Conservation (phyloP, 805 yeast species). For the Candida boidinii region DNA sequence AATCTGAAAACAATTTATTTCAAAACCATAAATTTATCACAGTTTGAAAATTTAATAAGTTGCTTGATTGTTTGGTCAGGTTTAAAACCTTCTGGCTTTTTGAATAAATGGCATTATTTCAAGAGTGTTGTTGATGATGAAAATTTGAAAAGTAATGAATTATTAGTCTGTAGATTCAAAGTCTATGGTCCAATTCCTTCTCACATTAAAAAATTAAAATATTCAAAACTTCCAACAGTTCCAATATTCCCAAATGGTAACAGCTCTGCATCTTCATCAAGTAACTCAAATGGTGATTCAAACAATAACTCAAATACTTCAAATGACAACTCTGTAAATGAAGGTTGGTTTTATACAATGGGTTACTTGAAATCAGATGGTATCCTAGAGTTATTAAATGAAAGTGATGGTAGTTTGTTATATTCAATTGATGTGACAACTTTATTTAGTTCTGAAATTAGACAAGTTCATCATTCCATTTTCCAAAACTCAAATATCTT, state of each 20-base stretch:
- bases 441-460: constrained; percentile 51
- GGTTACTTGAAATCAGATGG: constrained; percentile 64
- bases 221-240: constrained; percentile 11
- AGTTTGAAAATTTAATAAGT: constrained; percentile 32
- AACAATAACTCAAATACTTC: constrained; percentile 1
- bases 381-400: constrained; percentile 46
- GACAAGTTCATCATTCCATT: constrained; percentile 55
- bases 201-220: constrained; percentile 25
- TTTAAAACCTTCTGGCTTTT: constrained; percentile 35
- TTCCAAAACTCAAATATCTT: constrained; percentile 51
- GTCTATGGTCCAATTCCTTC: constrained; percentile 55
- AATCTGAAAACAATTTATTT: constrained; percentile 22
- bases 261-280: constrained; percentile 7
- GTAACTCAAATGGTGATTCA: background rate
- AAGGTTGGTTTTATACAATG: constrained; percentile 69
- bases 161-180: constrained; percentile 57
- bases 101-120: constrained; percentile 41
- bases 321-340: no score
- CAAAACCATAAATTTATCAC: constrained; percentile 26
- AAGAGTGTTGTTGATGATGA: constrained; percentile 20
- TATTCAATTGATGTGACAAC: constrained; percentile 49
- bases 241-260: constrained; percentile 12
- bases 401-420: constrained; percentile 53
- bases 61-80: constrained; percentile 42
- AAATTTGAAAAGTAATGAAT: constrained; percentile 17